Evolutionary conservation across 345 rosid species (phyloP), one percentile per base, ranked within the genome.

Genomic region (Gossypium raimondii): DNA sequence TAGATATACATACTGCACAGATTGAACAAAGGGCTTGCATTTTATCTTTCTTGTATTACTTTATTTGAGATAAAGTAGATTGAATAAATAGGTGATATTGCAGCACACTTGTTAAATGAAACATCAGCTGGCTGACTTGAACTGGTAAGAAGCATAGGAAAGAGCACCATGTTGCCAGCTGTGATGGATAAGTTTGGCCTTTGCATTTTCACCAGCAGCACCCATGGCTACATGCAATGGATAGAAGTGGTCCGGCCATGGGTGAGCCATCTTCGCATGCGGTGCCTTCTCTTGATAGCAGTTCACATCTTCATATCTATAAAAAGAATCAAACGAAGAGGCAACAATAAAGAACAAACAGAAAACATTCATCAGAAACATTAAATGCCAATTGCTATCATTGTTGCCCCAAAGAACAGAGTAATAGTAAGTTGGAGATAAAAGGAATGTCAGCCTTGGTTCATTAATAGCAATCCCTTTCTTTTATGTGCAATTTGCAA

Each of bases 171-270:
- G 75, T 22, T 78, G 79, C 99, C 98, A 95, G 70, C 99, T 95
- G 20, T 81, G 83, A 75, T 93, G 99, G 43, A 93, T 78, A 61
- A 88, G 93, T 81, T 86, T 86, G 10, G 93, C 92, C 78, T 87
- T 85, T 14, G 93, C 77, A 70, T 81, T 71, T 58, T 75, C 90
- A 38, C 93, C 98, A 0, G 97, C 94, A 10, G 97, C 98, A 14
- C 99, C 98, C 83, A 95, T 81, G 1, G 93, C 99, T 3, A 93
- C 94, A 1, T 93, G 98, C 86, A 95, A 75, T 2, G 99, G 99
- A 61, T 89, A 90, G 47, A 95, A 88, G 87, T 93, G 98, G 57
- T 95, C 99, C 0, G 97, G 98, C 84, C 77, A 76, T 1, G 99
- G 99, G 76, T 95, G 98, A 72, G 94, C 97, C 83, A 4, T 81